Evolutionary conservation across 495 filamentous ascomycete genomes (phyloP), one percentile per base, ranked within the genome.

Genomic region (Annulohypoxylon maeteangense): DNA sequence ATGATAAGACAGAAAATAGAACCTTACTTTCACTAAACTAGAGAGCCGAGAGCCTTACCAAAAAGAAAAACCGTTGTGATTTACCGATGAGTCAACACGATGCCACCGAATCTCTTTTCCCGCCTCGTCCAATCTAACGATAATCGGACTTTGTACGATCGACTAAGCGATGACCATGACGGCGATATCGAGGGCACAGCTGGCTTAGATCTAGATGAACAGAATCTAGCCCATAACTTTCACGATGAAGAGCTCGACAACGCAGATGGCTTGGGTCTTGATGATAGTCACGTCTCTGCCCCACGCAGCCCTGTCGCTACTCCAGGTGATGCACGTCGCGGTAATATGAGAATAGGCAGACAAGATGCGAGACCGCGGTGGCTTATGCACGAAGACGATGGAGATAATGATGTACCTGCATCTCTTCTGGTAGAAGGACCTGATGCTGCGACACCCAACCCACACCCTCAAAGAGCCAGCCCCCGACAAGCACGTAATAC

Each of bases 381-480:
- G 76, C 74, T 75, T 27, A 64, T 72, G 27, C 79, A 89, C 20
- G 81, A 90, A 14, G 90, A 93, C n/a, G 92, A 96, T 58, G 87
- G 86, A 16, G 92, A 97, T 75, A 94, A 97, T 57, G 95, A 98
- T 70, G 95, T 99, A 1, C 95, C 95, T 3, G 87, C 88, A 32
- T 98, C 95, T 12, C 84, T 99, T 54, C 79, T 98, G 27, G 88
- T 98, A 23, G 95, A 98, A 78, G 75, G 63, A 1, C 82, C 76
- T 8, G 77, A 78, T 36, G 74, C 71, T 3, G 54, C n/a, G 81
- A 83, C 11, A 73, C 71, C 76, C 54, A 69, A 72, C 67, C 50
- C 73, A 66, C 56, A 71, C 64, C 51, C 62, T 16, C 58, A 64
- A 51, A 65, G 63, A 65, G 66, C 71, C 44, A 61, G 76, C 61